Percentiles rank a stretch among this genome's conserved stretches.
Conservation (phyloP, 2,329 filamentous ascomycete species). For the Byssoonygena ceratinophila region DNA sequence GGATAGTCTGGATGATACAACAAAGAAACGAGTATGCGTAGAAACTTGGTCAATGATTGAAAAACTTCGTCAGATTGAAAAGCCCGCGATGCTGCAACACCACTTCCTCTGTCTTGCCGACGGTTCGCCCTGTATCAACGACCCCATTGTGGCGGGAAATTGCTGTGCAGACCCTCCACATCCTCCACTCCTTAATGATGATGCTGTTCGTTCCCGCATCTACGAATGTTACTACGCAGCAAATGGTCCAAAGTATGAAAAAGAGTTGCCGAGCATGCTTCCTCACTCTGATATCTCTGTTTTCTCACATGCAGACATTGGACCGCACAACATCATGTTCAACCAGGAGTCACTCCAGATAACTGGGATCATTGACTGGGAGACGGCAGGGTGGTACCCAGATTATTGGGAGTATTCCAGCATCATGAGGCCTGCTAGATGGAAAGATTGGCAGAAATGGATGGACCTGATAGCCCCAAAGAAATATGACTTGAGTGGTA, state of each 20-base stretch:
- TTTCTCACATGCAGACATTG: conserved; percentile 30
- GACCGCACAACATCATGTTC: conserved; percentile 28
- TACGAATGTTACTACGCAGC: conserved; percentile 22
- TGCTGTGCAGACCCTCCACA: conserved; percentile 15
- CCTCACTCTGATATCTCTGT: conserved; percentile 20
- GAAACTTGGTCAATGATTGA: conserved; percentile 20
- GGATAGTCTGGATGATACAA: conserved; percentile 17
- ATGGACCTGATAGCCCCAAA: conserved; percentile 24
- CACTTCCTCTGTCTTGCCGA: conserved; percentile 21
- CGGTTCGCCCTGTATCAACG: conserved; percentile 18
- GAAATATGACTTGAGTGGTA: conserved; percentile 22
- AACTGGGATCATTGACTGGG: conserved; percentile 35
- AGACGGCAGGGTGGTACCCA: conserved; percentile 33
- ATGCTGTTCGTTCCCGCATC: conserved; percentile 20
- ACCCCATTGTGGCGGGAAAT: conserved; percentile 20
- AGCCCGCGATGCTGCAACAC: conserved; percentile 14
- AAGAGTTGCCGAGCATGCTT: conserved; percentile 21
- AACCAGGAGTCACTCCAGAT: conserved; percentile 14
- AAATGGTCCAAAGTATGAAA: conserved; percentile 18
- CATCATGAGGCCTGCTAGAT: conserved; percentile 20
- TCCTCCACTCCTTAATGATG: conserved; percentile 18
- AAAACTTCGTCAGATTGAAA: conserved; percentile 17
- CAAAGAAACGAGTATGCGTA: conserved; percentile 19
- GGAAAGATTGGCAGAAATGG: conserved; percentile 21
- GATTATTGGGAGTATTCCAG: conserved; percentile 33